Conservation (phyloP, 257 asterid genomes). For the Plectranthus barbatus region DNA sequence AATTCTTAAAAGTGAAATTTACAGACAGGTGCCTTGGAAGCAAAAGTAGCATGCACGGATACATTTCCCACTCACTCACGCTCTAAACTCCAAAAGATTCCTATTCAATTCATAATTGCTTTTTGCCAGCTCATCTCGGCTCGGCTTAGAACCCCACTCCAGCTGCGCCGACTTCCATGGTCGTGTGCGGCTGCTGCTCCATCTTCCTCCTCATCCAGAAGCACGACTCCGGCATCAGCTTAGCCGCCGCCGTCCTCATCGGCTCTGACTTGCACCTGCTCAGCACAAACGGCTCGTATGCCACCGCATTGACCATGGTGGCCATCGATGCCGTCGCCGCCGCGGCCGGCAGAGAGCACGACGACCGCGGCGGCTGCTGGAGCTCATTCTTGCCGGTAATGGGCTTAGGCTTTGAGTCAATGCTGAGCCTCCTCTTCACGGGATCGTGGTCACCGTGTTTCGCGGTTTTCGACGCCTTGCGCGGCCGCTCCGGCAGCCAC, state of each 20-base stretch:
- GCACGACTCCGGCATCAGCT: conserved; percentile 79
- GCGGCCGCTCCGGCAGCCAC: conserved; percentile 71
- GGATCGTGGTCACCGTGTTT: conserved; percentile 13
- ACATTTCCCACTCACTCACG: conserved; percentile 9
- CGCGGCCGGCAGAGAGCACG: conserved; percentile 57
- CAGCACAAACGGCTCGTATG: conserved; percentile 78
- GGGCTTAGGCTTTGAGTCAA: conserved; percentile 22
- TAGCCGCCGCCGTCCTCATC: conserved; percentile 88
- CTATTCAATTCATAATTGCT: neutral
- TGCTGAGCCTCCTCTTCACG: conserved; percentile 31
- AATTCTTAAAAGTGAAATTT: too few relatives aligned
- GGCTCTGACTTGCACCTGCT: conserved; percentile 99
- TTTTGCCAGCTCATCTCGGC: conserved; percentile 26
- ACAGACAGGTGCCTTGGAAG: conserved; percentile 25
- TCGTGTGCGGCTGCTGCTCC: conserved; percentile 65
- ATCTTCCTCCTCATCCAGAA: conserved; percentile 63
- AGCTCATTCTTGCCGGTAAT: neutral
- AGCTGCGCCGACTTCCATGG: conserved; percentile 69
- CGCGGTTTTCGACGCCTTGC: conserved; percentile 17
- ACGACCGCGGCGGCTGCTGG: conserved; percentile 63
- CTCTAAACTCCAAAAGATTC: conserved; percentile 22
- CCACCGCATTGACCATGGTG: conserved; percentile 58
- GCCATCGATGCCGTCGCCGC: conserved; percentile 65
- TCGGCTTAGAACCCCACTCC: conserved; percentile 65
- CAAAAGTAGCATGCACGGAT: conserved; percentile 25